Base-by-base conservation (phyloP, 140 eudicot genomes). In the Oenanthe javanica region DNA sequence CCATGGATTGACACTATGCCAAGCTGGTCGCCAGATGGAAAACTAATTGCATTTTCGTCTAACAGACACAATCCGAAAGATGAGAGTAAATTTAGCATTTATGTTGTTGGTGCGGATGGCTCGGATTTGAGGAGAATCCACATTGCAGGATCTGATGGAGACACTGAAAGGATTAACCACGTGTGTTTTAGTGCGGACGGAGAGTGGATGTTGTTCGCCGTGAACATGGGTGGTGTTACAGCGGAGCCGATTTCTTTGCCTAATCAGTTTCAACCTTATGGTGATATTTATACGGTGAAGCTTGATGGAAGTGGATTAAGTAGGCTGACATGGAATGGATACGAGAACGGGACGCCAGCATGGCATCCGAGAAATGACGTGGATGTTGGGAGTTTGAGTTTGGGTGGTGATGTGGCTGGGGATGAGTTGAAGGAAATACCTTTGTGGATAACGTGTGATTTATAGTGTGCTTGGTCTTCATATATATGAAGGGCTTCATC, bases 1-100 rank as follows among this genome's bases (percentile, higher is more conserved):
- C 86, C 91, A 5, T 94, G 98, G 97, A 92, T 89, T 9, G 98
- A 94, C 84, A 94, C 98, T 2, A 94, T 94, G 98, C 97, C 98
- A 12, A 79, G 92, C 78, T 94, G 96, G 96, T 92, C 98, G 5
- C 98, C 97, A 1, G 96, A 89, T 57, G 98, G 98, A 13, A 84
- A 90, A 45, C 86, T 87, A 1, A 90, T 94, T 0, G 98, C 96
- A 0, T 94, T 92, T 48, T 94, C 98, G 1, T 94, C 98, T 0
- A 94, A 92, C 77, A 80, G 91, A 23, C 96, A 92, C 72, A 86
- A 85, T 77, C 96, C 94, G 1, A 77, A 83, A 2, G 82, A 87
- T 42, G 79, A 40, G 4, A 90, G 78, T 0, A 84, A 80, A 0
- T 94, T 94, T 67, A 89, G 97, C 43, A 87, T 94, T 9, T 90